Conservation (phyloP, 345 rosid species). For the Euphorbia pulcherrima region DNA sequence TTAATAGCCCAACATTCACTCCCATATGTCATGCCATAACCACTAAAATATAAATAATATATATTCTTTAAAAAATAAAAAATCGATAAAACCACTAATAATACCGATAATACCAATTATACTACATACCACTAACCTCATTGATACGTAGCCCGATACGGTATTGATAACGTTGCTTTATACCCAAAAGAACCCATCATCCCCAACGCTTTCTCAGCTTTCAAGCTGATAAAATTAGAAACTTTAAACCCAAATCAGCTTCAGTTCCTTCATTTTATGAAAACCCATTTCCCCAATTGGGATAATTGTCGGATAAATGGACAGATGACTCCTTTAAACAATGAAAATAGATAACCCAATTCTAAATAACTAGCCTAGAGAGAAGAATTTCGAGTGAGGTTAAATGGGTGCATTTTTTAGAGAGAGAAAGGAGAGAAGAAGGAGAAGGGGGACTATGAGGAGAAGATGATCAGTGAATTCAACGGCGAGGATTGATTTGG, state of each 20-base stretch:
- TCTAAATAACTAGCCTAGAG: constrained; percentile 45
- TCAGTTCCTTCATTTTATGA: constrained; percentile 34
- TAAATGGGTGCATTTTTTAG: constrained; percentile 40
- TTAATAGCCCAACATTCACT: too few relatives aligned
- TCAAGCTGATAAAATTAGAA: constrained; percentile 49
- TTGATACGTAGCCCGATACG: too few relatives aligned
- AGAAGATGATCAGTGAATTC: constrained; percentile 35
- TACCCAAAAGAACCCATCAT: constrained; percentile 46
- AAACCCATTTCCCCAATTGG: constrained; percentile 17
- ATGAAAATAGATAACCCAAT: constrained; percentile 56
- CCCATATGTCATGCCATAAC: too few relatives aligned
- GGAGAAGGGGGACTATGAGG: constrained; percentile 44
- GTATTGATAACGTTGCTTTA: too few relatives aligned
- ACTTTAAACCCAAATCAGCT: constrained; percentile 49
- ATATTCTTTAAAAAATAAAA: too few relatives aligned
- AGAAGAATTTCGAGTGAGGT: constrained; percentile 54
- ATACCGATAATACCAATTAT: too few relatives aligned
- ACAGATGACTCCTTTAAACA: constrained; percentile 57
- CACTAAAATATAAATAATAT: too few relatives aligned
- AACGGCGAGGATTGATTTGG: neutral
- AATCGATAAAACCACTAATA: too few relatives aligned
- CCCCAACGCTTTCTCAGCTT: constrained; percentile 70
- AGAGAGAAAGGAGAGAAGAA: constrained; percentile 44
- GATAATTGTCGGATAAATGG: constrained; percentile 21
- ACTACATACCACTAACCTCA: too few relatives aligned